Base-by-base conservation (phyloP, 139 green algal species). In the Limnomonas spitsbergensis region DNA sequence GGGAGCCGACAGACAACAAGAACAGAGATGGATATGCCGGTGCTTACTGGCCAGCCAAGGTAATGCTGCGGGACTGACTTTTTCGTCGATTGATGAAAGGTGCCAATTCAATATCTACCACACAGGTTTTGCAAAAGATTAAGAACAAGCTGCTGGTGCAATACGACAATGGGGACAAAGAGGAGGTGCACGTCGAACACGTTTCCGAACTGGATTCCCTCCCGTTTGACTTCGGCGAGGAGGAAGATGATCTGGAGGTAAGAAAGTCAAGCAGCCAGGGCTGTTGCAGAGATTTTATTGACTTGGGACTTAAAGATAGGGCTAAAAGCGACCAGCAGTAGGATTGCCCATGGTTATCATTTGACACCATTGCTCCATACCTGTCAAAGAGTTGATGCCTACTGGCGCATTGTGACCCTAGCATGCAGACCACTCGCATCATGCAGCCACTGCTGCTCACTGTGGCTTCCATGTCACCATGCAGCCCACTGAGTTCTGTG, bases 81-180 rank as follows among this genome's bases (percentile, higher is more conserved):
- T 4, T 69, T 24, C 29, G 2, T 40, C 29, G 24, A 40, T 35
- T 9, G 67, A 34, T 53, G 38, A 1, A 53, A 68, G n/a, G n/a
- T 56, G 40, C 38, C 31, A n/a, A 53, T 69, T 32, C 54, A 38
- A 40, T 69, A 7, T 4, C 27, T 2, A 36, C 35, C 26, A n/a
- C 39, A 37, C 35, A 69, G 32, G 73, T 53, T 3, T 27, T 75
- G 14, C 35, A 54, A 38, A 73, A 26, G 53, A 66, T 47, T 36
- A 32, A 36, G 2, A 77, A 77, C 38, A 76, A 40, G 68, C 67
- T 73, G 39, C 76, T 36, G 40, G 82, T 91, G 3, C 70, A 84
- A 66, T 91, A 91, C 66, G 87, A 91, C 66, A 91, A 91, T 66
- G 82, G 81, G 2, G 87, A 89, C 27, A 34, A 78, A 29, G 77